Conservation (phyloP, 352 stramenopile genomes). For the Globisporangium solare region DNA sequence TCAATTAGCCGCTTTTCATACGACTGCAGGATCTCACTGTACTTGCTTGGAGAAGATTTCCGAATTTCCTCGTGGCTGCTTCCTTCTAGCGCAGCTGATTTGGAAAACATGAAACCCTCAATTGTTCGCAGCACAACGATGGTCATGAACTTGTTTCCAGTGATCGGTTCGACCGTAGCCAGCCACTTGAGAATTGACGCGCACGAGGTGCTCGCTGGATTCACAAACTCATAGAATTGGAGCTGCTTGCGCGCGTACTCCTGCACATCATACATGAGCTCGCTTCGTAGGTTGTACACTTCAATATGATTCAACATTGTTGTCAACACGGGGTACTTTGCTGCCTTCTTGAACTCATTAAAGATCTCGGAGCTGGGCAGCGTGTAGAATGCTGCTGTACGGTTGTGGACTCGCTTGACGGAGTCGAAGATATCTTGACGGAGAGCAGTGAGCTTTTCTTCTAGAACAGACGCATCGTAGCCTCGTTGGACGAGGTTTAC, state of each 20-base stretch:
- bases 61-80: neutral
- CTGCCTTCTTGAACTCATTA: neutral
- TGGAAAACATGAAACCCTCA: slow-evolving; percentile 27
- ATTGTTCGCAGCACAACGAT: slow-evolving; percentile 22
- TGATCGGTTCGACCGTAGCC: neutral
- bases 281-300: slow-evolving; percentile 1
- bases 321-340: neutral
- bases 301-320: too few relatives aligned
- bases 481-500: slow-evolving; percentile 5
- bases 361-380: neutral
- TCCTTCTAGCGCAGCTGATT: slow-evolving; percentile 2
- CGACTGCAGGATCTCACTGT: neutral
- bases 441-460: neutral
- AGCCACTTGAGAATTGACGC: slow-evolving; percentile 9
- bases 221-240: neutral
- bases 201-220: neutral
- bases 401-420: neutral
- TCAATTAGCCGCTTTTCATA: slow-evolving; percentile 7
- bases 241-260: neutral
- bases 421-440: neutral
- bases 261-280: neutral
- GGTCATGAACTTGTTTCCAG: neutral
- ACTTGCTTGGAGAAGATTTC: neutral
- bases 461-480: slow-evolving; percentile 2
- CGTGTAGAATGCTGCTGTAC: neutral